Conservation (phyloP, 176 grass and related monocot genomes). For the Oropetium thomaeum region DNA sequence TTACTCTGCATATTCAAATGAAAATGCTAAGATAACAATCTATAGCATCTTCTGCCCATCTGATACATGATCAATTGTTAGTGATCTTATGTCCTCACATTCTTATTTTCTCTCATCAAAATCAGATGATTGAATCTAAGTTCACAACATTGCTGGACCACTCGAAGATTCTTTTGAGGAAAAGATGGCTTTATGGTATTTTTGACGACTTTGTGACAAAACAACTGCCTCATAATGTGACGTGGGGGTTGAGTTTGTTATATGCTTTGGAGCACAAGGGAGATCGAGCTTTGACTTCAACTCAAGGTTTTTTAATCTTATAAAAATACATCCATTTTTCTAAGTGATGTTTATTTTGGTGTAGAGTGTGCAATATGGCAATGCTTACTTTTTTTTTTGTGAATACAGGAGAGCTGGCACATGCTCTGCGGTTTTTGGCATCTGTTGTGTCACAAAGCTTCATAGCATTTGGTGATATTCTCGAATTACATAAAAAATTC, state of each 20-base stretch:
- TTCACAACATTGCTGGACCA: constrained; percentile 77
- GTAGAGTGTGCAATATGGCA: constrained; percentile 1
- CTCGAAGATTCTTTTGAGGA: constrained; percentile 74
- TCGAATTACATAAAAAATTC: constrained; percentile 89
- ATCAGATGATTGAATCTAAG: constrained; percentile 88
- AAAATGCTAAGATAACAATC: not conserved
- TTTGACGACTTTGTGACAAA: constrained; percentile 92
- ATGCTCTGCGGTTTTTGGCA: constrained; percentile 90
- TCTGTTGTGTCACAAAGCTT: constrained; percentile 98
- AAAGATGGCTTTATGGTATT: constrained; percentile 93
- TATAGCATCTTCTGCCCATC: constrained; percentile 3
- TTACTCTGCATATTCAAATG: constrained; percentile 2
- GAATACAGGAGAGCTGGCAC: constrained; percentile 81
- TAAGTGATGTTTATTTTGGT: not conserved
- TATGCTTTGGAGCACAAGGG: constrained; percentile 98
- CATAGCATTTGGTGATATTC: constrained; percentile 97
- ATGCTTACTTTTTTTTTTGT: constrained; percentile 26
- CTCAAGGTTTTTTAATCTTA: constrained; percentile 67
- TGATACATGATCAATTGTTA: not conserved
- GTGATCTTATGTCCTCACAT: constrained; percentile 7
- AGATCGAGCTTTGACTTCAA: constrained; percentile 74
- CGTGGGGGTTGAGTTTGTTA: constrained; percentile 90
- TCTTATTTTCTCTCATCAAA: not conserved
- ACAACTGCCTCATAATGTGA: constrained; percentile 92
- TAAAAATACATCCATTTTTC: not conserved